Evolutionary conservation across 1,139 yeast species (phyloP), one percentile per base, ranked within the genome.

Genomic region (Saccharomycopsis hybrid): DNA sequence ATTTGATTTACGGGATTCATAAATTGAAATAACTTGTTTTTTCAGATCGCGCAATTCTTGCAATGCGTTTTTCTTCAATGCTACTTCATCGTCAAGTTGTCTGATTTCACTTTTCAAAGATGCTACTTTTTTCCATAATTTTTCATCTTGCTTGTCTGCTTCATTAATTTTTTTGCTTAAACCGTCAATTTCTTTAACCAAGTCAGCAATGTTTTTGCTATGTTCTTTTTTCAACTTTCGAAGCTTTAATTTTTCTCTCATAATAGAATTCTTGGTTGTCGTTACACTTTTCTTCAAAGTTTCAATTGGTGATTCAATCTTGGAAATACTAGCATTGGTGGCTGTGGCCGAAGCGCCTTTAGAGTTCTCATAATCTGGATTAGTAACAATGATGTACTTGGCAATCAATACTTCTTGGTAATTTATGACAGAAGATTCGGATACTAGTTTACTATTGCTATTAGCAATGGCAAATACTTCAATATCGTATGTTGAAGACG

Each of bases 401-500:
- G 47, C 49, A 3, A 51, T 32, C n/a, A 51, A 41, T 2, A 33
- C 45, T 13, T 49, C 52, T 7, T 36, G 18, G 24, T 47, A 41
- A 35, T 27, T 25, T 27, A 25, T 25, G 9, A 36, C 42, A 32
- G 35, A 8, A 8, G 8, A 8, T 32, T 32, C 11, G 9, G 11
- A 11, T n/a, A n/a, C n/a, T n/a, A n/a, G n/a, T n/a, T n/a, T n/a
- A 24, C 24, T 8, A 29, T 29, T 25, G 30, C 29, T 29, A 9
- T 45, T 33, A 27, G 27, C 72, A 66, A 46, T 73, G 67, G 48
- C 65, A 59, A 47, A 77, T 67, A 50, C 68, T 52, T 80, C 85
- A 48, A 84, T 74, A 58, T 81, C 87, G 58, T 82, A 84, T 55
- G 83, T 86, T 41, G 80, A 78, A 31, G 78, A 65, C 0, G 89